Conservation (phyloP, 495 filamentous ascomycete genomes). For the Penicillium robsamsonii region DNA sequence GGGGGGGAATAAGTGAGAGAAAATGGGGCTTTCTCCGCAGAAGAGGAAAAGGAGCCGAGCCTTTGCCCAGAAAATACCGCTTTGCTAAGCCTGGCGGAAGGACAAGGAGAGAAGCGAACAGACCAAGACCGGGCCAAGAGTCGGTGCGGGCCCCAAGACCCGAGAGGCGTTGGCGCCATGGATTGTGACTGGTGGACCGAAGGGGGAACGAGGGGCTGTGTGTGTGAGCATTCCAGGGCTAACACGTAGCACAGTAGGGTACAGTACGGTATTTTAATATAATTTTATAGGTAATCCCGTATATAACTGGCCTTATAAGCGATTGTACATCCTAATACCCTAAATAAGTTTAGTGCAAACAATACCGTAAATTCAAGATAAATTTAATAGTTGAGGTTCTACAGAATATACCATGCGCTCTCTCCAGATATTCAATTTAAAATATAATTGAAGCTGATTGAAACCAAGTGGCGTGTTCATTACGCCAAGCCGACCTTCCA, state of each 20-base stretch:
- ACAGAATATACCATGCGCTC: too few species aligned
- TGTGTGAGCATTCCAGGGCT: constrained; percentile 16
- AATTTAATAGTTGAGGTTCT: background rate
- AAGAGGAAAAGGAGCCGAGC: constrained; percentile 38
- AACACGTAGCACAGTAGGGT: constrained; percentile 9
- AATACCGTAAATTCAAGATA: background rate
- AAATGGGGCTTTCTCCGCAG: constrained; percentile 19
- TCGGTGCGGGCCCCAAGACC: constrained; percentile 14
- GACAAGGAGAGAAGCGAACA: constrained; percentile 29
- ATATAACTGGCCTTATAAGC: too few species aligned
- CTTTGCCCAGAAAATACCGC: constrained; percentile 42
- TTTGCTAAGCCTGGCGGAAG: constrained; percentile 38
- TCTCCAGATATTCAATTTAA: background rate
- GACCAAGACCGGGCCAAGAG: constrained; percentile 39
- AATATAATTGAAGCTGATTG: background rate
- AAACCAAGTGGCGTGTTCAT: background rate
- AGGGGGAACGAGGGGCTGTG: constrained; percentile 21
- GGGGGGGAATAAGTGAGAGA: constrained; percentile 16
- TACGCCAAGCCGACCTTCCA: constrained; percentile 20
- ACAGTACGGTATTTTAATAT: background rate
- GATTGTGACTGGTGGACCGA: constrained; percentile 19
- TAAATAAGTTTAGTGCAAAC: background rate
- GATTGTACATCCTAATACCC: background rate
- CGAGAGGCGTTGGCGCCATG: constrained; percentile 9
- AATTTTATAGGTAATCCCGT: too few species aligned